Evolutionary conservation across 2,329 filamentous ascomycete species (phyloP).

Genomic region (Pseudopyricularia cyperi): DNA sequence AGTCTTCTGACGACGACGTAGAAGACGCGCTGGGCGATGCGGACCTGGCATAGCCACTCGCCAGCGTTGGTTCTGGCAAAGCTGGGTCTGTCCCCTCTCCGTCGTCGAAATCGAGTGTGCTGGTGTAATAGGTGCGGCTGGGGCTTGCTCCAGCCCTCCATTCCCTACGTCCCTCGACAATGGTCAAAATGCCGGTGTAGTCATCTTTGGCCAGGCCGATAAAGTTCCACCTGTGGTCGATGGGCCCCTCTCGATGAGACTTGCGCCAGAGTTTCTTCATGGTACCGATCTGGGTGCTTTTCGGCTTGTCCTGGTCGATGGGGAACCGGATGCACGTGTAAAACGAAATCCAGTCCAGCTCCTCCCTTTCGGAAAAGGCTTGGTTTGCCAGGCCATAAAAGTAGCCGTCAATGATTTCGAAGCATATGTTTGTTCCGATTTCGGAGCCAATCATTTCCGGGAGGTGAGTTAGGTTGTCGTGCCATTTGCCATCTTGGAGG

Average conservation of each 20-base stretch:
- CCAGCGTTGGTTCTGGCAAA: not conserved
- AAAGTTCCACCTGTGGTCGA: conserved; percentile 63
- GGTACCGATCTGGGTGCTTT: conserved; percentile 25
- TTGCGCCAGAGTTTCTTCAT: conserved; percentile 47
- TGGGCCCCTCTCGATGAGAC: conserved; percentile 54
- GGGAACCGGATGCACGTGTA: conserved; percentile 56
- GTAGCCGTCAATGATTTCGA: conserved; percentile 52
- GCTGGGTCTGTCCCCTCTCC: not conserved
- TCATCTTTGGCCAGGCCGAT: conserved; percentile 51
- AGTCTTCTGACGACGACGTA: not conserved
- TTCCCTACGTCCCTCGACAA: conserved; percentile 58
- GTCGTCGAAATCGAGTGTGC: conserved; percentile 29
- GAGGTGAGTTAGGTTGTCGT: conserved; percentile 17
- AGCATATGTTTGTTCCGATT: conserved; percentile 55
- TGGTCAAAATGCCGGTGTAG: conserved; percentile 39
- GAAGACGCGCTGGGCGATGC: not conserved
- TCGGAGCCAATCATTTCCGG: conserved; percentile 49
- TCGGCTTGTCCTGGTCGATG: conserved; percentile 28
- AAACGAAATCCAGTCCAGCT: conserved; percentile 54
- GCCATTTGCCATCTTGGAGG: conserved; percentile 26
- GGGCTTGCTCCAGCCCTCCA: conserved; percentile 40
- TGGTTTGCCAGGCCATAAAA: conserved; percentile 62
- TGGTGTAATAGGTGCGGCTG: conserved; percentile 55
- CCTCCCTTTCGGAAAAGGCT: conserved; percentile 45
- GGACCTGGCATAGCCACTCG: not conserved